Evolutionary conservation across 306 rosid genomes (phyloP).

Genomic region (Ochetophila trinervis): DNA sequence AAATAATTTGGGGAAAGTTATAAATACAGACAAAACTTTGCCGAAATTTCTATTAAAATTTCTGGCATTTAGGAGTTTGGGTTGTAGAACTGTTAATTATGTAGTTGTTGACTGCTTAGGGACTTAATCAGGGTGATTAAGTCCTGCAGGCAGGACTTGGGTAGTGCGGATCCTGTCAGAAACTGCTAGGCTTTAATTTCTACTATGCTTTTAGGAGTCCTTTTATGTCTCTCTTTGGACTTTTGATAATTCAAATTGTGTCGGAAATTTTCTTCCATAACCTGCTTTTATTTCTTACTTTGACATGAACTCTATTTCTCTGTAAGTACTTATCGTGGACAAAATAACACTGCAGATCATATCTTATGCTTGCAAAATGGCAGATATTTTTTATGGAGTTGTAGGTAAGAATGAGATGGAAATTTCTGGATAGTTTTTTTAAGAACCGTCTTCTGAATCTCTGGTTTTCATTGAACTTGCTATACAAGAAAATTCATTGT

Average conservation of each 20-base stretch:
- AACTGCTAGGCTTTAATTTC: not conserved
- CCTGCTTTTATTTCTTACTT: conserved; percentile 11
- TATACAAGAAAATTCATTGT: conserved; percentile 12
- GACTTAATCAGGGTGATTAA: no score
- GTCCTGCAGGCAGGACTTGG: no score
- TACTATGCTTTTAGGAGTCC: not conserved
- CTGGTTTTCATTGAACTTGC: conserved; percentile 17
- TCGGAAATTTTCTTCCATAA: not conserved
- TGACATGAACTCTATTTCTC: conserved; percentile 26
- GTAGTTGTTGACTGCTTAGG: no score
- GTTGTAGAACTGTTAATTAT: no score
- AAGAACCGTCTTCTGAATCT: conserved; percentile 14
- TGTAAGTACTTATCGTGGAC: conserved; percentile 96
- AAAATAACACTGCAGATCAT: conserved; percentile 87
- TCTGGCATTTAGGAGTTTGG: no score
- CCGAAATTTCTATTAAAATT: no score
- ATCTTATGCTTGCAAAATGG: conserved; percentile 97
- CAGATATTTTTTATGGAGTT: conserved; percentile 91
- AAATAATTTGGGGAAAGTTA: no score
- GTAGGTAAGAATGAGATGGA: conserved; percentile 67
- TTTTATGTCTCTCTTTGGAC: conserved; percentile 14
- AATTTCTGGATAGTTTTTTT: not conserved
- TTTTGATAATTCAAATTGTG: not conserved
- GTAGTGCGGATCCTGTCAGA: no score
- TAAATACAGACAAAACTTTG: no score